Percentiles rank a stretch among this genome's conserved stretches.
Evolutionary conservation across 352 stramenopile species (phyloP).

Genomic region (Pythium aquatile): DNA sequence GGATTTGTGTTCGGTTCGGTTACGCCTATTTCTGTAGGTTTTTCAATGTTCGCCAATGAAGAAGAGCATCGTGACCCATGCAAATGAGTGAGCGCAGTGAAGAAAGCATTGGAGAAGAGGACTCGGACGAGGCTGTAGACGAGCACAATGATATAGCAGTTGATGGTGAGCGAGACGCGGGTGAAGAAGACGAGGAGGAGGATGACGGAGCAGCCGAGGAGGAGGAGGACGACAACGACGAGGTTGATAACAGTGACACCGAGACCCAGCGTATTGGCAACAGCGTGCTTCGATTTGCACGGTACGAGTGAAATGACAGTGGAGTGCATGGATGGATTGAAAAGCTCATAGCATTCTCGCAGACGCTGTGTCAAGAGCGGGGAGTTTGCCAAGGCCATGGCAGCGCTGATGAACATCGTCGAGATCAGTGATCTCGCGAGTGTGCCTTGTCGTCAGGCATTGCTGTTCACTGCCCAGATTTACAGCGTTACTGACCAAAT

Average conservation of each 20-base stretch:
- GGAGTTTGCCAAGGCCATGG: constrained; percentile 40
- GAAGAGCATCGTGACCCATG: neutral
- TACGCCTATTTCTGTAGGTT: constrained; percentile 4
- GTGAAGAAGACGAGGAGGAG: neutral
- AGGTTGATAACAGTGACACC: constrained; percentile 8
- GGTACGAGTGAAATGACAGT: constrained; percentile 1
- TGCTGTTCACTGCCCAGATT: constrained; percentile 46
- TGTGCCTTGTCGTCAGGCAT: constrained; percentile 29
- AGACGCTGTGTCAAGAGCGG: constrained; percentile 47
- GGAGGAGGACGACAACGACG: constrained; percentile 10
- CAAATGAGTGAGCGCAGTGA: neutral
- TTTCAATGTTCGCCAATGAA: neutral
- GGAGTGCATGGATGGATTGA: neutral
- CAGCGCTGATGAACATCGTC: constrained; percentile 43
- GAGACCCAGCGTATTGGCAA: constrained; percentile 28
- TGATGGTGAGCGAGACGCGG: neutral
- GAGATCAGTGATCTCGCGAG: constrained; percentile 34
- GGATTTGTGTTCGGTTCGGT: constrained; percentile 2
- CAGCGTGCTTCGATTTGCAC: constrained; percentile 29
- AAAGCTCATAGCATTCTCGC: neutral
- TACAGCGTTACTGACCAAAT: constrained; percentile 30
- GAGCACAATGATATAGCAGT: neutral
- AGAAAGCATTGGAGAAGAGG: neutral
- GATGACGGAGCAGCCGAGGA: constrained; percentile 2
- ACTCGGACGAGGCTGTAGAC: neutral